Base-by-base conservation (phyloP, 164 flowering plant species). In the Saururus chinensis region DNA sequence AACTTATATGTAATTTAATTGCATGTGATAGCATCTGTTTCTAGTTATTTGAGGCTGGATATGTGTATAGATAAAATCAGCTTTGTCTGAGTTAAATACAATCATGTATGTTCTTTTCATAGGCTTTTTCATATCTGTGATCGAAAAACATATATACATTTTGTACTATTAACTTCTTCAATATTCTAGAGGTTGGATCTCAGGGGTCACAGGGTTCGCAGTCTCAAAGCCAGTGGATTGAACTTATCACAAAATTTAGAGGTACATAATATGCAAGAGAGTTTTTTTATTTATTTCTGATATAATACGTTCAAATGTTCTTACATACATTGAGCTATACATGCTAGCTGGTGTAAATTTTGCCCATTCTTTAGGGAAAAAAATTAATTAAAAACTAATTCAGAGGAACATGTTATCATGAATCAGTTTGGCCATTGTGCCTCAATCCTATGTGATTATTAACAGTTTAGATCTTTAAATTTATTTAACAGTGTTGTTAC, bases 141-240 rank as follows among this genome's bases (percentile, higher is more conserved):
- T n/a, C n/a, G n/a, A n/a, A n/a, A n/a, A n/a, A n/a, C n/a, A n/a
- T n/a, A n/a, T n/a, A n/a, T n/a, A n/a, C n/a, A n/a, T n/a, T n/a
- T 25, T 24, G n/a, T 19, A 37, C 60, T 23, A 30, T 49, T 17
- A 20, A 11, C 26, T 61, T 63, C 1, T 56, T 59, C 21, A 21
- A 51, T 66, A 25, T 70, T 60, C 17, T 74, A 93, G 99, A 87
- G 97, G 67, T 72, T 95, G 79, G 99, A 95, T 83, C 97, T 87
- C 55, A 84, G 99, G 69, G 99, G 99, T 42, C 92, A 87, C 72
- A 85, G 81, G 78, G 80, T 95, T 64, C 93, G 93, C 61, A 85
- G 79, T 74, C 88, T 95, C 62, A 78, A 61, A 73, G 78, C 79
- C 60, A 79, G 75, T 72, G 96, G 95, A 52, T 67, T 91, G 78